Percentiles rank a stretch among this genome's conserved stretches.
These are phyloP conservation scores for Venturia effusa DNA, from an alignment of 2,329 filamentous ascomycete species.

Conservation along the genomic window DNA sequence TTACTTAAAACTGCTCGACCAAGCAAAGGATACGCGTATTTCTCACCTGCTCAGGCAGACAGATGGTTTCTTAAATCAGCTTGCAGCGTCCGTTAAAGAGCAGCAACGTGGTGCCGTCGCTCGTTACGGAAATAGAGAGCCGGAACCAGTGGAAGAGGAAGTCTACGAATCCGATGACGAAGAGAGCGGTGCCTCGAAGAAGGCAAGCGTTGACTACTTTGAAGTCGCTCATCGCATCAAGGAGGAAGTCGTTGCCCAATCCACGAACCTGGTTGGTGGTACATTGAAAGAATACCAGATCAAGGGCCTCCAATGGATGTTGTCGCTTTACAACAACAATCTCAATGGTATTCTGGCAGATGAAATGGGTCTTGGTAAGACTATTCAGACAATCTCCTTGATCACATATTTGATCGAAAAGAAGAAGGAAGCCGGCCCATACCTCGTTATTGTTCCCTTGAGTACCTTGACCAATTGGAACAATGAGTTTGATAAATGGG, in stretches of 20 bases:
- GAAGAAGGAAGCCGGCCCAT: conserved; percentile 86
- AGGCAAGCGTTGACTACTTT: conserved; percentile 93
- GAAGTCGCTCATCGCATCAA: conserved; percentile 93
- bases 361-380: conserved; percentile 99
- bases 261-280: conserved; percentile 79
- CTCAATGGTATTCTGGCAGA: conserved; percentile 97
- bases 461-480: conserved; percentile 99
- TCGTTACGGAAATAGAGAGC: conserved; percentile 59
- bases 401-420: conserved; percentile 95
- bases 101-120: conserved; percentile 79
- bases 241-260: conserved; percentile 79
- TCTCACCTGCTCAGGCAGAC: conserved; percentile 94
- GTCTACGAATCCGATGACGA: conserved; percentile 59
- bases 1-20: conserved; percentile 92
- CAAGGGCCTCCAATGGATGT: conserved; percentile 99
- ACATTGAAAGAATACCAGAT: conserved; percentile 94
- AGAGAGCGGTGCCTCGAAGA: conserved; percentile 54
- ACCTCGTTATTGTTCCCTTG: conserved; percentile 90
- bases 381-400: conserved; percentile 96
- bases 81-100: conserved; percentile 85
- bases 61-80: conserved; percentile 91
- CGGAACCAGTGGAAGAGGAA: conserved; percentile 37
- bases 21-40: conserved; percentile 98
- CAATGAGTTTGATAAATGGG: conserved; percentile 98
- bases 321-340: conserved; percentile 99